A percentile compares a stretch with the other conserved stretches of the same genome.
phyloP scores from a whole-genome alignment of 495 filamentous ascomycete genomes.

The Beverwykella pulmonaria region DNA sequence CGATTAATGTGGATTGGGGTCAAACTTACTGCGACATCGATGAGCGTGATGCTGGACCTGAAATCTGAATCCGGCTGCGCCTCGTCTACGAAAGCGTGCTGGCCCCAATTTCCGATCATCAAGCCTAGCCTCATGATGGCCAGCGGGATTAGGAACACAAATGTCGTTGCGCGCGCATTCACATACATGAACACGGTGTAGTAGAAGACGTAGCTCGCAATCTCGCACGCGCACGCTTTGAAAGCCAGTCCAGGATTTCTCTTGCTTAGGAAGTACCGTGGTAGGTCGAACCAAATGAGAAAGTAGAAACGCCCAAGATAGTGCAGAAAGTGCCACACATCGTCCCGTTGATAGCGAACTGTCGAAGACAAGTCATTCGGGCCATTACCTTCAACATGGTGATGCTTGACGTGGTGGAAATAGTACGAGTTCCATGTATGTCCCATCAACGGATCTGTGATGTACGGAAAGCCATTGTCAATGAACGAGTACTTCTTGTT shows the following conservation, averaged over 20 bases:
- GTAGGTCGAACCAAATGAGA: constrained; percentile 73
- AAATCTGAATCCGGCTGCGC: constrained; percentile 69
- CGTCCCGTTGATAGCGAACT: constrained; percentile 74
- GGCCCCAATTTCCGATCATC: constrained; percentile 77
- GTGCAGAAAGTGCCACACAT: constrained; percentile 60
- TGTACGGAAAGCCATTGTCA: constrained; percentile 69
- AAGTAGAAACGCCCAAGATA: constrained; percentile 75
- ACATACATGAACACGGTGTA: constrained; percentile 51
- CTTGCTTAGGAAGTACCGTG: constrained; percentile 68
- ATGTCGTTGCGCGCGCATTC: constrained; percentile 58
- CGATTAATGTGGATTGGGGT: constrained; percentile 2
- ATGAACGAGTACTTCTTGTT: constrained; percentile 52
- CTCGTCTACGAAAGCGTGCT: constrained; percentile 74
- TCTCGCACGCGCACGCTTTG: constrained; percentile 60
- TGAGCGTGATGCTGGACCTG: constrained; percentile 69
- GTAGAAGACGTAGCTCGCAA: constrained; percentile 55
- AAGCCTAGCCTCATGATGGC: constrained; percentile 62
- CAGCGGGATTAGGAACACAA: constrained; percentile 64
- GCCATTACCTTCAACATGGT: constrained; percentile 81
- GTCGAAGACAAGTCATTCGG: constrained; percentile 75
- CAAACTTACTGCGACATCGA: constrained; percentile 66
- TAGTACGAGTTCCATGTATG: constrained; percentile 85
- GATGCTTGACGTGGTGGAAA: constrained; percentile 84
- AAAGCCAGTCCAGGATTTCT: constrained; percentile 54
- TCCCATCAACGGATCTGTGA: constrained; percentile 74